Conservation (phyloP, 129 eudicot genomes). For the Flaveria sonorensis region DNA sequence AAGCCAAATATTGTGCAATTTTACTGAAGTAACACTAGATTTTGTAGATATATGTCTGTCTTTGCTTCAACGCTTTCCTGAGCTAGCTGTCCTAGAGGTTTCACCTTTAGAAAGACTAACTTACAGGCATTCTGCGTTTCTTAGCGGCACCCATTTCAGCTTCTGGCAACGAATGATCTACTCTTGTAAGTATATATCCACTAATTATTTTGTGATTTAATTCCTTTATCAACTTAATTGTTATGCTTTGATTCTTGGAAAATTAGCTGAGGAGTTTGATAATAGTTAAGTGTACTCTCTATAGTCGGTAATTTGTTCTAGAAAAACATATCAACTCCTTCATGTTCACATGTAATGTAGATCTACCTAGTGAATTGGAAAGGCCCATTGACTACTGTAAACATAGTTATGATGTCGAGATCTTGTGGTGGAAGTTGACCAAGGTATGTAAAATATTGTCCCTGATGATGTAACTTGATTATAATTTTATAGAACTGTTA, state of each 20-base stretch:
- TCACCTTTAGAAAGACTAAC: conserved; percentile 10
- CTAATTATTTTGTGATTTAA: background rate
- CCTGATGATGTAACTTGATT: background rate
- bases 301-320: background rate
- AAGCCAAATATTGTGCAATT: background rate
- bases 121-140: conserved; percentile 21
- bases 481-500: background rate
- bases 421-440: background rate
- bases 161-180: conserved; percentile 23
- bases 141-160: conserved; percentile 16
- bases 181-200: background rate
- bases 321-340: background rate
- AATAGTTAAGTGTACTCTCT: too few relatives aligned
- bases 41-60: conserved; percentile 22
- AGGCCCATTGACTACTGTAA: background rate
- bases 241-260: background rate
- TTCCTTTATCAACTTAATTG: background rate
- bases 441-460: background rate
- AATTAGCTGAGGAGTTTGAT: too few relatives aligned
- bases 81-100: background rate
- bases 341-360: background rate
- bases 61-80: conserved; percentile 23
- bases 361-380: conserved; percentile 19
- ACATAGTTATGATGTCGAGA: conserved; percentile 4
- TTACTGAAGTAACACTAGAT: background rate